Evolutionary conservation across 2,329 filamentous ascomycete species (phyloP).

Genomic region (Monilinia polystroma): DNA sequence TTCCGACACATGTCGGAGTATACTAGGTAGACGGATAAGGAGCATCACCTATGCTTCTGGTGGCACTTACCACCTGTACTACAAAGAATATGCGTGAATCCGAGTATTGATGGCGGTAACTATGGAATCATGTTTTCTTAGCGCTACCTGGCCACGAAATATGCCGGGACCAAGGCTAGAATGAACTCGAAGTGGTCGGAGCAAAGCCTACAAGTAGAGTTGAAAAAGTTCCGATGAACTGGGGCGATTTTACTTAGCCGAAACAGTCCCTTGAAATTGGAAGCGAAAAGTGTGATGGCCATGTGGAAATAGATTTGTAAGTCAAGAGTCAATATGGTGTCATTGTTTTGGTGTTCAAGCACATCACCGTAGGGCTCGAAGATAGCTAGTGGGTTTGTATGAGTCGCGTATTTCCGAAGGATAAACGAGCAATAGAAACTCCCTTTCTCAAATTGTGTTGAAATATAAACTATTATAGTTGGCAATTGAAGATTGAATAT

Average conservation of each 20-base stretch:
- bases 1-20: not conserved
- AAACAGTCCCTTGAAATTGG: not conserved
- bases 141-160: not conserved
- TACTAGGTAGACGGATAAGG: not conserved
- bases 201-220: not conserved
- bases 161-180: not conserved
- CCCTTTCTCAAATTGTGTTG: not conserved
- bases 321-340: not conserved
- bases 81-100: not conserved
- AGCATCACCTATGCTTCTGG: not conserved
- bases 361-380: not conserved
- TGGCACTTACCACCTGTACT: slow-evolving; percentile 6
- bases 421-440: not conserved
- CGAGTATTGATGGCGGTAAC: not conserved
- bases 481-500: not conserved
- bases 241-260: not conserved
- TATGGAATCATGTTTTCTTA: not conserved
- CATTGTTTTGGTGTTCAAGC: not conserved
- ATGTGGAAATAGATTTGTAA: not conserved
- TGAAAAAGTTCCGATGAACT: slow-evolving; percentile 8
- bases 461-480: not conserved
- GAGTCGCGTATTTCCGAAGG: not conserved
- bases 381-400: not conserved
- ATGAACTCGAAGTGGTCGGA: not conserved
- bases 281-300: not conserved